Evolutionary conservation across 108 stramenopile genomes (phyloP).

Genomic region (Fistulifera pelliculosa): DNA sequence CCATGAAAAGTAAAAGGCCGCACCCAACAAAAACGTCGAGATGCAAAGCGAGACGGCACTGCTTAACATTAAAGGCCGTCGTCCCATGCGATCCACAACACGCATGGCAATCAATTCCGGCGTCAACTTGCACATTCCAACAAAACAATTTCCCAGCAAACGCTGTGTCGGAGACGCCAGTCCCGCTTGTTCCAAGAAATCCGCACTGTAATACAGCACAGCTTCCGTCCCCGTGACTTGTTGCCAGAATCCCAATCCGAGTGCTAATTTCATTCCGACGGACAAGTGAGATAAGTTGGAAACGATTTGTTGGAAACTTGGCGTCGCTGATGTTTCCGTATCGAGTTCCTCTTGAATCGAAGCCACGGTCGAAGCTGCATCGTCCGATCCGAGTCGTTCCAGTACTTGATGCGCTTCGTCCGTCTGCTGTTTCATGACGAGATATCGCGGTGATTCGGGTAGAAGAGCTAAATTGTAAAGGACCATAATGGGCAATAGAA

Average conservation of each 20-base stretch:
- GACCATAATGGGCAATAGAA: constrained; percentile 14
- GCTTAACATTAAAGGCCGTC: constrained; percentile 13
- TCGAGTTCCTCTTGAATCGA: constrained; percentile 15
- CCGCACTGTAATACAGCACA: constrained; percentile 41
- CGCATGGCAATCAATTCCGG: constrained; percentile 19
- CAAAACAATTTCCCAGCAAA: constrained; percentile 17
- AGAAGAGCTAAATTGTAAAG: constrained; percentile 6
- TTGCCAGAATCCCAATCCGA: constrained; percentile 37
- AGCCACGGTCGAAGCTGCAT: constrained; percentile 1
- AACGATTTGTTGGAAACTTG: neutral
- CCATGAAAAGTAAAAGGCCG: constrained; percentile 9
- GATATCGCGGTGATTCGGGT: constrained; percentile 22
- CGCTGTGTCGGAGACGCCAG: constrained; percentile 15
- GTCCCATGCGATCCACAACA: constrained; percentile 15
- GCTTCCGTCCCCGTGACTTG: constrained; percentile 44
- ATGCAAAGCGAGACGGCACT: constrained; percentile 10
- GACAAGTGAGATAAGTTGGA: neutral
- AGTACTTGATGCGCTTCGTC: constrained; percentile 9
- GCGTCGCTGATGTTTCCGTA: neutral
- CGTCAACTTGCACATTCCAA: constrained; percentile 19
- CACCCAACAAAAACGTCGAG: constrained; percentile 4
- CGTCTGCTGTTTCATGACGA: constrained; percentile 10
- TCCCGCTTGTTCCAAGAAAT: constrained; percentile 31
- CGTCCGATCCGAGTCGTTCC: neutral
- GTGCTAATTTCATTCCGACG: constrained; percentile 12